These are phyloP conservation scores for Halophytophthora batemanensis DNA, from an alignment of 352 stramenopile genomes.

Conservation along the genomic window DNA sequence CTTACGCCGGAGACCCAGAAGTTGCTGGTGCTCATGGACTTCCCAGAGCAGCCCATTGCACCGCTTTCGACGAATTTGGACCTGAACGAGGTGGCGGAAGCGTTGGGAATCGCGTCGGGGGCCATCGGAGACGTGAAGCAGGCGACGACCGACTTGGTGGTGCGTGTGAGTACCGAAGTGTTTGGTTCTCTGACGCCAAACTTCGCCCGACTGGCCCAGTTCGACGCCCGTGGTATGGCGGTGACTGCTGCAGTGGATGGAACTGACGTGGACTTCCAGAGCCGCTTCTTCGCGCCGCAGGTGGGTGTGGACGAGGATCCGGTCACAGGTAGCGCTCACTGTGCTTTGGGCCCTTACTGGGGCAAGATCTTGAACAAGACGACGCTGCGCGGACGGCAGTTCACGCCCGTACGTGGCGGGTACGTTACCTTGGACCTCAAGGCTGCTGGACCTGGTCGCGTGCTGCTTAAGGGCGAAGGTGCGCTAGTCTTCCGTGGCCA, in stretches of 20 bases:
- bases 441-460: slow-evolving; percentile 20
- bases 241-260: slow-evolving; percentile 1
- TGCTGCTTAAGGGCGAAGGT: slow-evolving; percentile 50
- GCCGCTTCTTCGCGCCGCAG: slow-evolving; percentile 88
- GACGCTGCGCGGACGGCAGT: slow-evolving; percentile 42
- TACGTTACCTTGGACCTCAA: slow-evolving; percentile 39
- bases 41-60: slow-evolving; percentile 30
- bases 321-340: slow-evolving; percentile 92
- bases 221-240: slow-evolving; percentile 10
- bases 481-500: slow-evolving; percentile 19
- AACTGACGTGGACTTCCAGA: slow-evolving; percentile 43
- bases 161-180: slow-evolving; percentile 19
- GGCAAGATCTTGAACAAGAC: slow-evolving; percentile 33
- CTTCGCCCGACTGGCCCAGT: slow-evolving; percentile 19
- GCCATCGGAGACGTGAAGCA: slow-evolving; percentile 18
- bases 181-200: slow-evolving; percentile 21
- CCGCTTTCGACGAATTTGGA: slow-evolving; percentile 5
- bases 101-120: slow-evolving; percentile 5
- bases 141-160: slow-evolving; percentile 19
- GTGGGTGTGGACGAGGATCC: slow-evolving; percentile 91
- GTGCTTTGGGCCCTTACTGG: slow-evolving; percentile 87
- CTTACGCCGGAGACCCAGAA: slow-evolving; percentile 23
- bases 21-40: slow-evolving; percentile 59
- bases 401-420: slow-evolving; percentile 39
- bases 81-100: slow-evolving; percentile 12